Evolutionary conservation across 495 filamentous ascomycete species (phyloP), one percentile per base, ranked within the genome.

Genomic region (Xylaria palmicola): DNA sequence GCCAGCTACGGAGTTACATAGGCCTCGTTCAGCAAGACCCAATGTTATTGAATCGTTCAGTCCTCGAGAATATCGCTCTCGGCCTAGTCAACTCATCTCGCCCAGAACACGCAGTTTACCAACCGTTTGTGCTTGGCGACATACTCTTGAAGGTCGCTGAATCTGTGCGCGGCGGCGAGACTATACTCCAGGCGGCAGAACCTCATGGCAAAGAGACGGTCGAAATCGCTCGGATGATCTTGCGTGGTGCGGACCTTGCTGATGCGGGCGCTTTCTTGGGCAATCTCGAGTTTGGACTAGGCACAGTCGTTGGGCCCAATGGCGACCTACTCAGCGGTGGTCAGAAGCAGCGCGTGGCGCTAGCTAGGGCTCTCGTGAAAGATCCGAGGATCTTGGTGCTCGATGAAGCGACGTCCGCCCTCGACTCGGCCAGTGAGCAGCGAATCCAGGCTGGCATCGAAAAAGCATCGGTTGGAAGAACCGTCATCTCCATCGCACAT

Each of bases 401-500:
- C 0, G 85, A 87, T 64, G 85, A 87, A 64, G 82, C 85, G 4
- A 87, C 85, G 5, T 73, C 72, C 17, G 66, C 72, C 24, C 68
- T 85, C 2, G 83, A 85, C 67, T 83, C 83, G 4, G 66, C 74
- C 41, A 83, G 75, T 47, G 83, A 86, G 62, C 77, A 72, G 40
- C 76, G 77, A 22, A 84, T 85, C 53, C 83, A 82, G 63, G 63
- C 62, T 4, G 80, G 82, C 15, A 77, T 86, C 54, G 73, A 76
- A 36, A 76, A 75, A 34, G 76, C 80, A 12, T 68, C 80, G 19
- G 67, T 56, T 9, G 79, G 77, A 1, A 70, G 81, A 44, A 94
- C 90, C 3, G 89, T 88, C 0, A 87, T 94, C 43, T 85, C 90
- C 20, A 88, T 93, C 17, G 84, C 85, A 27, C 90, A 93, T 76